Evolutionary conservation across 2,329 filamentous ascomycete species (phyloP).

Genomic region (Aureobasidium sp.): DNA sequence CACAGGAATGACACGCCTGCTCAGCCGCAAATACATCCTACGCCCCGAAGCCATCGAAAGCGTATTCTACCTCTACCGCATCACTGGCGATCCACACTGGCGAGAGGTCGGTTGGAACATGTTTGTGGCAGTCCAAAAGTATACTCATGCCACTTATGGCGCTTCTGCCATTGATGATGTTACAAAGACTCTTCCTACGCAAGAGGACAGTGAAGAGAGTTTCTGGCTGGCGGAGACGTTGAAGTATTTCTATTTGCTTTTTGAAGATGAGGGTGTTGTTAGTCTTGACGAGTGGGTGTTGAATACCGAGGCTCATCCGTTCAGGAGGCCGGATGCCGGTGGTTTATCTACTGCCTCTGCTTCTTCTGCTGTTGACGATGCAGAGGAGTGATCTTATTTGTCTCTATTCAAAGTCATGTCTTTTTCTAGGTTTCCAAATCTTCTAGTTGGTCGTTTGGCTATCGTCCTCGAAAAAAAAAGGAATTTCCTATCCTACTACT

Average conservation of each 20-base stretch:
- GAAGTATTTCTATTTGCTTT: constrained; percentile 87
- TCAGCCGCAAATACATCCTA: constrained; percentile 33
- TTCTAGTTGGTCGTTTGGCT: too few relatives aligned
- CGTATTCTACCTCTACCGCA: constrained; percentile 83
- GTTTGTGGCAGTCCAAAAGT: constrained; percentile 63
- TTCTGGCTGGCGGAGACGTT: constrained; percentile 85
- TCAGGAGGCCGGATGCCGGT: constrained; percentile 30
- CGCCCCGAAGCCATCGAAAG: constrained; percentile 77
- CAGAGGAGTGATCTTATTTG: not conserved
- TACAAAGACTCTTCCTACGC: constrained; percentile 32
- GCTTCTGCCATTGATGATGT: constrained; percentile 66
- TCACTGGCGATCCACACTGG: constrained; percentile 68
- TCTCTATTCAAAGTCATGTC: not conserved
- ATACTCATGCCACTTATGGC: constrained; percentile 58
- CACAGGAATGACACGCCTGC: constrained; percentile 33
- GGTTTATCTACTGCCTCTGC: too few relatives aligned
- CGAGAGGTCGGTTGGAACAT: constrained; percentile 81
- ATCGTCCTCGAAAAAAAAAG: too few relatives aligned
- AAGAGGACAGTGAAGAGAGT: constrained; percentile 66
- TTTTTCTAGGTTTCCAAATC: too few relatives aligned
- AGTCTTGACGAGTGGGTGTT: constrained; percentile 62
- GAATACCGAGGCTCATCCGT: constrained; percentile 49
- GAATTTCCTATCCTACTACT: too few relatives aligned
- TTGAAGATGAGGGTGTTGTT: constrained; percentile 56
- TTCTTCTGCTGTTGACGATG: not conserved